Evolutionary conservation across 1,284 basidiomycete genomes (phyloP).

Genomic region (Takashimella koratensis): DNA sequence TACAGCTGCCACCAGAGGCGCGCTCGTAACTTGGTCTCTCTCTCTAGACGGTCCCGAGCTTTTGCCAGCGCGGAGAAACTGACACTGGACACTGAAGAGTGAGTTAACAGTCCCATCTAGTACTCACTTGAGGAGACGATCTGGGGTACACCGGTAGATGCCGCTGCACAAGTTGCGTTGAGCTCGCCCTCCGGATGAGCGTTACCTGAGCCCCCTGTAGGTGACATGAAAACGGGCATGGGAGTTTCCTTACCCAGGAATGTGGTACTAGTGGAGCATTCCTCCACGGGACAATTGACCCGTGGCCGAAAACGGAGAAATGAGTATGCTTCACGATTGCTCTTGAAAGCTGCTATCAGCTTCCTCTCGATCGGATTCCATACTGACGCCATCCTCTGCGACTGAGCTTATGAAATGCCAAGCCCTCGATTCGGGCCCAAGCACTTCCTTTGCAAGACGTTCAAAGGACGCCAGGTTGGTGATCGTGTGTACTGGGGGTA

Average conservation of each 20-base stretch:
- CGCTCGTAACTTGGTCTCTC: not conserved
- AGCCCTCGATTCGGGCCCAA: constrained; percentile 2
- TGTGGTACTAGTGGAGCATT: not conserved
- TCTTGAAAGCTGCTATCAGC: not conserved
- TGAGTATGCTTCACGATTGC: constrained; percentile 4
- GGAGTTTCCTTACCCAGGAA: constrained; percentile 1
- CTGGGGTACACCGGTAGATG: not conserved
- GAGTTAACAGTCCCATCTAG: not conserved
- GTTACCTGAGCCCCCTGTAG: constrained; percentile 6
- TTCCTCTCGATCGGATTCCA: not conserved
- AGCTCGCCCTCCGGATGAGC: constrained; percentile 8
- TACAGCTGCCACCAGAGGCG: constrained; percentile 8
- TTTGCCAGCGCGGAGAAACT: not conserved
- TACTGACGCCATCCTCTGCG: not conserved
- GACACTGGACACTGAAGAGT: constrained; percentile 1
- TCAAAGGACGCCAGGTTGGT: constrained; percentile 7
- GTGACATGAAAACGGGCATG: constrained; percentile 5
- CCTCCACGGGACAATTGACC: constrained; percentile 1
- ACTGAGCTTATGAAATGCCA: not conserved
- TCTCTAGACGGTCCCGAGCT: not conserved
- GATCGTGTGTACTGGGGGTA: not conserved
- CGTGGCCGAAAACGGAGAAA: constrained; percentile 6
- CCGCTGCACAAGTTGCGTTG: constrained; percentile 1
- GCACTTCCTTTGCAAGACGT: constrained; percentile 1
- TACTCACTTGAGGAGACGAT: constrained; percentile 1